phyloP scores from a whole-genome alignment of 306 rosid genomes.

The Astragalus membranaceus region DNA sequence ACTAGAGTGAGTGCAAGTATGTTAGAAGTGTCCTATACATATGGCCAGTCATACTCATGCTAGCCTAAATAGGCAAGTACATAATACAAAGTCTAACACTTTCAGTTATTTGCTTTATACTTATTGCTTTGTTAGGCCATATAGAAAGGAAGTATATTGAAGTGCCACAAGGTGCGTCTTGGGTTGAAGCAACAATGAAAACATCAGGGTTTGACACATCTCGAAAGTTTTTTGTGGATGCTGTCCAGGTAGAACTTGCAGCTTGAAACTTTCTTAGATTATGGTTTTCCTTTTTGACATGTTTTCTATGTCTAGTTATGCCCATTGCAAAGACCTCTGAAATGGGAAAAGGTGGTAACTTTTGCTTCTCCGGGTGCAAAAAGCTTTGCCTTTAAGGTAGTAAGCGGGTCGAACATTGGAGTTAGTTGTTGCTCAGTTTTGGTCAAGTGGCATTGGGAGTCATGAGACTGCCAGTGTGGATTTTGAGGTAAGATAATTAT shows the following conservation, averaged over 20 bases:
- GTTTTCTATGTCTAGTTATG: conserved; percentile 56
- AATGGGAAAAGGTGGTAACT: conserved; percentile 68
- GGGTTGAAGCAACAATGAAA: conserved; percentile 88
- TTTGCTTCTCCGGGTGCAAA: conserved; percentile 78
- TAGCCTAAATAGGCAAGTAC: neutral
- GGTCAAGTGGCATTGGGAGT: conserved; percentile 97
- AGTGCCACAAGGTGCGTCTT: conserved; percentile 82
- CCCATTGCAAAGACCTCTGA: conserved; percentile 74
- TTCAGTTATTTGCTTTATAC: conserved; percentile 8
- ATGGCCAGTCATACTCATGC: neutral
- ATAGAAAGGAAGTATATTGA: conserved; percentile 86
- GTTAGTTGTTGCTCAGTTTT: conserved; percentile 79
- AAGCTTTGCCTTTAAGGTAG: conserved; percentile 74
- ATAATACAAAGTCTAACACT: neutral
- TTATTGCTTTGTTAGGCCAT: conserved; percentile 53
- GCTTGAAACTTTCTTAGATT: conserved; percentile 5
- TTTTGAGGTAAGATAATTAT: conserved; percentile 65
- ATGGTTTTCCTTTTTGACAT: conserved; percentile 24
- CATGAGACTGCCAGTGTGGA: conserved; percentile 66
- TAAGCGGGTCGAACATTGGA: conserved; percentile 93
- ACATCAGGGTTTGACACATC: conserved; percentile 79
- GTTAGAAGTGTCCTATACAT: neutral
- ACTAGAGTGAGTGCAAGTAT: neutral
- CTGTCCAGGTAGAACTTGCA: conserved; percentile 69
- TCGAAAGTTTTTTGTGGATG: conserved; percentile 72